Conservation (phyloP, 2,329 filamentous ascomycete species). For the Trichoderma koningiopsis region DNA sequence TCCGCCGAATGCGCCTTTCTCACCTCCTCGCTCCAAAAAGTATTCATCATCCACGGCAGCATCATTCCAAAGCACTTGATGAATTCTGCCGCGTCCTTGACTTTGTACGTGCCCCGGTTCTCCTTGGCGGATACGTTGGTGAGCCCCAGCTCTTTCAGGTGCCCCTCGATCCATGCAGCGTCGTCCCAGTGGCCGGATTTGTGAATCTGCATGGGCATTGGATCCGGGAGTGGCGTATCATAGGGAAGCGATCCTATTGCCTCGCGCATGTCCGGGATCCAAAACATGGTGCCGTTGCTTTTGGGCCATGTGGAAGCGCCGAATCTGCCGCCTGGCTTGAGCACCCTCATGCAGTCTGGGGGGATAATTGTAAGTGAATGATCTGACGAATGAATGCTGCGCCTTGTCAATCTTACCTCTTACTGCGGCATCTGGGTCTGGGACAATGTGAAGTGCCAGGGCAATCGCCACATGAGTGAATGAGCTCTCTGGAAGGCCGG, state of each 20-base stretch:
- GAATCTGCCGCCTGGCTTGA: constrained; percentile 45
- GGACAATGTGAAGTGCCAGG: constrained; percentile 52
- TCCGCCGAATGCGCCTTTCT: constrained; percentile 39
- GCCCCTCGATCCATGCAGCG: constrained; percentile 42
- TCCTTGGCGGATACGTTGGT: constrained; percentile 42
- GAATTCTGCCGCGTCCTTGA: constrained; percentile 43
- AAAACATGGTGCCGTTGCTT: constrained; percentile 37
- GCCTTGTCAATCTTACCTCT: constrained; percentile 30
- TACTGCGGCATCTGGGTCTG: constrained; percentile 41
- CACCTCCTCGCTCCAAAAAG: constrained; percentile 46
- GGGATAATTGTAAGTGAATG: not conserved
- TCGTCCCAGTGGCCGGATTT: constrained; percentile 45
- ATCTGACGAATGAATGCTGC: not conserved
- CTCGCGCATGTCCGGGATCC: constrained; percentile 42
- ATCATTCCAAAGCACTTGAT: constrained; percentile 42
- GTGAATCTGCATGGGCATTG: constrained; percentile 45
- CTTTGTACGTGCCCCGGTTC: constrained; percentile 33
- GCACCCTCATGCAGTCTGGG: constrained; percentile 41
- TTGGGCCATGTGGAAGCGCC: constrained; percentile 44
- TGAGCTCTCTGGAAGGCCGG: constrained; percentile 41
- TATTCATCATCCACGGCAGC: constrained; percentile 42
- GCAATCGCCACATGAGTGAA: constrained; percentile 50
- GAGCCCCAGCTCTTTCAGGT: constrained; percentile 43
- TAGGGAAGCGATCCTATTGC: constrained; percentile 47
- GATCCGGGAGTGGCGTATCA: constrained; percentile 40